Evolutionary conservation across 495 filamentous ascomycete genomes (phyloP).

Genomic region (Aspergillus steynii): DNA sequence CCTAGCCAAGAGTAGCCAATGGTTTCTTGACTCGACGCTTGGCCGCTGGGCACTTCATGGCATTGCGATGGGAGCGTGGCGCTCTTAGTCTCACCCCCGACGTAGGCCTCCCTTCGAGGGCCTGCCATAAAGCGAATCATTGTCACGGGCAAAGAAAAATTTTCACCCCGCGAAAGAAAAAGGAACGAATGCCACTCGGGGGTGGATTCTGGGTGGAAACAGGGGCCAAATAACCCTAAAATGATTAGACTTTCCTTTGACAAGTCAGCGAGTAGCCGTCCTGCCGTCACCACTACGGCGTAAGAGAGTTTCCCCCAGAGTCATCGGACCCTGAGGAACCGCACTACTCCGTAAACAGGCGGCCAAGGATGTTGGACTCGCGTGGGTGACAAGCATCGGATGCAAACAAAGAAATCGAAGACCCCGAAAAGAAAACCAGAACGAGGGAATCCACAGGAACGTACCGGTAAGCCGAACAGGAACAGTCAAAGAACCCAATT

Average conservation of each 20-base stretch:
- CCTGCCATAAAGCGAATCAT: no score
- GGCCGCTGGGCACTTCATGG: slow-evolving; percentile 1
- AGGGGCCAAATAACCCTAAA: not conserved
- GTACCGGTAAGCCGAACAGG: not conserved
- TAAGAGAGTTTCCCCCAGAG: not conserved
- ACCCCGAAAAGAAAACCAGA: not conserved
- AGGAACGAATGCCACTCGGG: not conserved
- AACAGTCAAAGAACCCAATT: not conserved
- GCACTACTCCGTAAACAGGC: not conserved
- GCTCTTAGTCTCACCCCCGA: not conserved
- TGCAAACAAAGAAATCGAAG: not conserved
- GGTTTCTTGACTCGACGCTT: slow-evolving; percentile 2
- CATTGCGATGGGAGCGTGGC: not conserved
- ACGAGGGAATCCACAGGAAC: not conserved
- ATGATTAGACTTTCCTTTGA: not conserved
- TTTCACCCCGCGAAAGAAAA: not conserved
- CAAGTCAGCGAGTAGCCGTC: no score
- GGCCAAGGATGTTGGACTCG: not conserved
- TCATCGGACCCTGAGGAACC: no score
- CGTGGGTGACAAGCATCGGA: not conserved
- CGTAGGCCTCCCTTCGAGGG: not conserved
- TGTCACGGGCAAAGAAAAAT: no score
- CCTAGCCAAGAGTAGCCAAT: slow-evolving; percentile 8
- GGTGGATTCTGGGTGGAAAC: not conserved
- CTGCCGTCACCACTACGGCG: no score